Base-by-base conservation (phyloP, 1,139 yeast species). In the Hansenula sp. region DNA sequence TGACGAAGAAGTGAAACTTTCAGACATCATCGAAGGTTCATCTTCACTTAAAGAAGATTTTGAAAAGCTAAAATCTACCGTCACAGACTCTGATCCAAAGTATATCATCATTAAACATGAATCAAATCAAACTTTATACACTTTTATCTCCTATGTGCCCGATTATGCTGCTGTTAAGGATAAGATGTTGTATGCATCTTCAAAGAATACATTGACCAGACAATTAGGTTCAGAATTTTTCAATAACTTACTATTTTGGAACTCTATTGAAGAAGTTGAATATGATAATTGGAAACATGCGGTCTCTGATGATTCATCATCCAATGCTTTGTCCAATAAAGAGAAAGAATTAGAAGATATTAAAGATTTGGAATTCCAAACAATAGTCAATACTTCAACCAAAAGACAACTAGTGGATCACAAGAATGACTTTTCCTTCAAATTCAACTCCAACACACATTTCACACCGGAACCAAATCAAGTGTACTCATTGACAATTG, bases 131-230 rank as follows among this genome's bases (percentile, higher is more conserved):
- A 40, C 38, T 3, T 17, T 32, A 7, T 71, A 67, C 46, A 70
- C 78, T 4, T 89, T 92, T 55, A 73, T 89, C 36, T 79, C 94
- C 32, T 90, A 74, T 65, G 92, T 92, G 37, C 97, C 98, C 0
- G 97, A 92, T 59, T 61, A 64, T 37, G 89, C 97, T 12, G 80
- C 82, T 8, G 90, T 92, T 28, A 75, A 90, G 44, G 75, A 77
- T 44, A 92, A 92, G 60, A 92, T 92, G 97, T 71, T 92, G 41
- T 94, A 90, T 61, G 97, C 98, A 3, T 84, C 96, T 3, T 82
- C 95, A 17, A 87, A 87, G 49, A 82, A 79, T 56, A 79, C 94
- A 1, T 64, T 92, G 36, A 64, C 85, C 39, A 76, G 84, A 47
- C 81, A 82, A 46, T 68, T 92, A 39, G 95, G 95, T 11, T 77